A percentile compares a stretch with the other conserved stretches of the same genome.
phyloP scores from a whole-genome alignment of 108 stramenopile species.

The Tribonema minus region DNA sequence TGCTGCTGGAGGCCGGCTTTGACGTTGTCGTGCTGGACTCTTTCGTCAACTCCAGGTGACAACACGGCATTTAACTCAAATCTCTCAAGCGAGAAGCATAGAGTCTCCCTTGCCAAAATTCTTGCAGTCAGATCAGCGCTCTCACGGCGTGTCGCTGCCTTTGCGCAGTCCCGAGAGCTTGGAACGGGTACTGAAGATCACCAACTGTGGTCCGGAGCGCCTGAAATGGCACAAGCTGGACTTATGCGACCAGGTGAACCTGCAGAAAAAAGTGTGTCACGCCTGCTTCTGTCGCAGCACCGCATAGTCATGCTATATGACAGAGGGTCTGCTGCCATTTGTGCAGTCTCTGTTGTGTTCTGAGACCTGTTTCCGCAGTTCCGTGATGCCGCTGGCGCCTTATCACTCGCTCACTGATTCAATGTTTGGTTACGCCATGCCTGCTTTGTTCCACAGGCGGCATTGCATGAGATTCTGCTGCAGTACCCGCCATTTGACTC shows the following conservation, averaged over 20 bases:
- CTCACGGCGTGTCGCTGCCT: background rate
- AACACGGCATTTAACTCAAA: slow-evolving; percentile 72
- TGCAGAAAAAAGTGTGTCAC: too few relatives aligned
- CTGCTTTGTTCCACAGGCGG: too few relatives aligned
- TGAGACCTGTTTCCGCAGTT: too few relatives aligned
- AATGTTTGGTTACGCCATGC: too few relatives aligned
- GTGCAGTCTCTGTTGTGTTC: background rate
- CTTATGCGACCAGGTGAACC: slow-evolving; percentile 47
- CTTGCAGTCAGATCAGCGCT: background rate
- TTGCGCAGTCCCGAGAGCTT: slow-evolving; percentile 8
- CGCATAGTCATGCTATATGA: too few relatives aligned
- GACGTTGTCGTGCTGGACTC: slow-evolving; percentile 84
- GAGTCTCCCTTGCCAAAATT: slow-evolving; percentile 13
- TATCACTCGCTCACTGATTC: too few relatives aligned
- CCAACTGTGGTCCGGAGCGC: slow-evolving; percentile 7
- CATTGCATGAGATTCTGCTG: slow-evolving; percentile 23
- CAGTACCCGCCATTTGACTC: slow-evolving; percentile 67
- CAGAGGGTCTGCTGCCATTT: background rate
- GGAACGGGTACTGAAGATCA: slow-evolving; percentile 4
- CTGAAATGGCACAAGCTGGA: slow-evolving; percentile 53
- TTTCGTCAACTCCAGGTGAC: slow-evolving; percentile 78
- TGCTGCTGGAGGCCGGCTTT: slow-evolving; percentile 71
- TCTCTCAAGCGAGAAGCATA: slow-evolving; percentile 41
- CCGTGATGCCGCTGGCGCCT: too few relatives aligned
- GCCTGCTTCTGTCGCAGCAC: too few relatives aligned